Evolutionary conservation across 2,329 filamentous ascomycete genomes (phyloP).

Genomic region (Davidsoniella australis): DNA sequence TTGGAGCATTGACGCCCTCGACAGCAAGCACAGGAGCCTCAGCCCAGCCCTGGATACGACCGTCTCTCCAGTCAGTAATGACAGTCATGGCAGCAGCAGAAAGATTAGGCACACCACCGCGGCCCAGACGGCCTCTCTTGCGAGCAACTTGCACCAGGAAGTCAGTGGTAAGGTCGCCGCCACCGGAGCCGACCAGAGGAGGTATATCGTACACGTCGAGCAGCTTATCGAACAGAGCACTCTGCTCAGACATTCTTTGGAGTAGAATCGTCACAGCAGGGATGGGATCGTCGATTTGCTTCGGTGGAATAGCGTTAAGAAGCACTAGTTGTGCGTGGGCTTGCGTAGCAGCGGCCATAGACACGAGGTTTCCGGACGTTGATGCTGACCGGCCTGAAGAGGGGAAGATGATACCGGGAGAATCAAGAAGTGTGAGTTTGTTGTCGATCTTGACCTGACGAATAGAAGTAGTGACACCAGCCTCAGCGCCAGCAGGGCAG

Average conservation of each 20-base stretch:
- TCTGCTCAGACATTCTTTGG: slow-evolving; percentile 55
- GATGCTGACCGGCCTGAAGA: slow-evolving; percentile 31
- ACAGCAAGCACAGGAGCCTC: slow-evolving; percentile 55
- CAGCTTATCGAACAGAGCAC: slow-evolving; percentile 61
- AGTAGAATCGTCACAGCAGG: slow-evolving; percentile 77
- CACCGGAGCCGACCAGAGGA: slow-evolving; percentile 51
- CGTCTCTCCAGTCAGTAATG: slow-evolving; percentile 92
- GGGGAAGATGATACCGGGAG: slow-evolving; percentile 87
- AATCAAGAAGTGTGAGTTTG: slow-evolving; percentile 85
- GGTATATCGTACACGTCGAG: slow-evolving; percentile 72
- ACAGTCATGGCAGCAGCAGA: slow-evolving; percentile 79
- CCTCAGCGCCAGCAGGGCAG: slow-evolving; percentile 79
- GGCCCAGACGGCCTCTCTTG: slow-evolving; percentile 75
- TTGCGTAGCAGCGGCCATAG: slow-evolving; percentile 44
- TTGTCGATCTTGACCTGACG: slow-evolving; percentile 86
- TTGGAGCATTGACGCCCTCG: slow-evolving; percentile 19
- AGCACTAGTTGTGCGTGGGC: slow-evolving; percentile 74
- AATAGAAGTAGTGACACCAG: slow-evolving; percentile 77
- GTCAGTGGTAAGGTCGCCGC: slow-evolving; percentile 69
- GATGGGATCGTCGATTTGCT: slow-evolving; percentile 83
- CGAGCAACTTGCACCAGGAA: slow-evolving; percentile 90
- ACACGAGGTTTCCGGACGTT: slow-evolving; percentile 25
- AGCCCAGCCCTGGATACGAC: slow-evolving; percentile 82
- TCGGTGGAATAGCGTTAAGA: slow-evolving; percentile 80
- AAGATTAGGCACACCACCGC: slow-evolving; percentile 80